Evolutionary conservation across 148 eudicot species (phyloP), one percentile per base, ranked within the genome.

Genomic region (Dianthus caryophyllus): DNA sequence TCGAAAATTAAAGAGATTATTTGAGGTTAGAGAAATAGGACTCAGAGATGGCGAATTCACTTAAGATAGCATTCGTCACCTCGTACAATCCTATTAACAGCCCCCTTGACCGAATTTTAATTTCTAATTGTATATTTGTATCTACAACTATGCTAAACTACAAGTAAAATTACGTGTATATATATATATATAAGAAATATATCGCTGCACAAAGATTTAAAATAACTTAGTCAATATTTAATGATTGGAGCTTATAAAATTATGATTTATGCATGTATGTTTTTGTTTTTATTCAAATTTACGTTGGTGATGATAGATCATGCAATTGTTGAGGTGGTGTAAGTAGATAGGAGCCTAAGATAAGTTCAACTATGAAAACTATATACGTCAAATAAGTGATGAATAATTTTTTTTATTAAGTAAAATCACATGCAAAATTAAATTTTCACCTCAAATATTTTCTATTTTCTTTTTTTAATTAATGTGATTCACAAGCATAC

Each of bases 401-500:
- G n/a, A n/a, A n/a, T n/a, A n/a, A n/a, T n/a, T n/a, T n/a, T n/a
- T 15, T 24, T 33, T 33, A 6, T 33, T 48, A 25, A 27, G 24
- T 58, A 60, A 81, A 76, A 79, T 83, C 84, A 80, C 80, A 83
- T 74, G 80, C 71, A 70, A 58, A n/a, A 18, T 55, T 63, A 24
- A 14, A 11, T 59, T 39, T 61, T 61, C 43, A 63, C 66, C 52
- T 29, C 66, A 63, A 24, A 66, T 72, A 57, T 78, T 50, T 71
- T 66, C 63, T 78, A 73, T 46, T 50, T 70, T 66, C 59, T 80
- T 75, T 46, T 68, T 73, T 74, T 39, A 46, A 82, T 84, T 86
- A 84, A 86, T 86, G 87, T 49, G 73, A 66, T 60, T 86, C 88
- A 84, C 88, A 86, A 71, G 87, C 70, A 67, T 51, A 61, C 73